Conservation (phyloP, 441 rosid genomes). For the Populus hybrid region DNA sequence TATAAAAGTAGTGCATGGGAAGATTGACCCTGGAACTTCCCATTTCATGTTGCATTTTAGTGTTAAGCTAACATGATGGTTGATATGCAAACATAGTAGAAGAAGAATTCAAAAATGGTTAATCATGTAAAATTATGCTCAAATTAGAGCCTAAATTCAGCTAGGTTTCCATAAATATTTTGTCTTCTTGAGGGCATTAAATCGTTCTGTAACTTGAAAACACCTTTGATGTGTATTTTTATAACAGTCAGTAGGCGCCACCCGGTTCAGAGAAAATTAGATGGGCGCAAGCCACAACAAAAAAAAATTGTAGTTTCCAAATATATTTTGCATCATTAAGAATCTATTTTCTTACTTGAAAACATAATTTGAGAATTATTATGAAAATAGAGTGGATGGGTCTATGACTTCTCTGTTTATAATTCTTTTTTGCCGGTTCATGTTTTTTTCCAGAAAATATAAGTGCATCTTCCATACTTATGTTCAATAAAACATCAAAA, state of each 20-base stretch:
- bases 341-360: background rate
- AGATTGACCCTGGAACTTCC: background rate
- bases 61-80: background rate
- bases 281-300: background rate
- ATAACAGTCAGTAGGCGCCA: background rate
- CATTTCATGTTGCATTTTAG: background rate
- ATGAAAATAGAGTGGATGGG: background rate
- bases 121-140: background rate
- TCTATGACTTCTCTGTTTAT: background rate
- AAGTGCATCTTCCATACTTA: background rate
- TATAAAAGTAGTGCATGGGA: background rate
- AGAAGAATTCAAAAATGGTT: no score
- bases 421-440: background rate
- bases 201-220: background rate
- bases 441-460: background rate
- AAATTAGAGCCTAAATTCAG: background rate
- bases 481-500: background rate
- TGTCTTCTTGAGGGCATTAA: background rate
- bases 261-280: background rate
- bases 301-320: background rate
- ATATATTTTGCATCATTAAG: background rate
- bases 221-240: background rate
- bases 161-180: background rate
- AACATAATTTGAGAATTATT: background rate
- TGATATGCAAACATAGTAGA: no score